phyloP scores from a whole-genome alignment of 345 rosid species.

The Mangifera indica region DNA sequence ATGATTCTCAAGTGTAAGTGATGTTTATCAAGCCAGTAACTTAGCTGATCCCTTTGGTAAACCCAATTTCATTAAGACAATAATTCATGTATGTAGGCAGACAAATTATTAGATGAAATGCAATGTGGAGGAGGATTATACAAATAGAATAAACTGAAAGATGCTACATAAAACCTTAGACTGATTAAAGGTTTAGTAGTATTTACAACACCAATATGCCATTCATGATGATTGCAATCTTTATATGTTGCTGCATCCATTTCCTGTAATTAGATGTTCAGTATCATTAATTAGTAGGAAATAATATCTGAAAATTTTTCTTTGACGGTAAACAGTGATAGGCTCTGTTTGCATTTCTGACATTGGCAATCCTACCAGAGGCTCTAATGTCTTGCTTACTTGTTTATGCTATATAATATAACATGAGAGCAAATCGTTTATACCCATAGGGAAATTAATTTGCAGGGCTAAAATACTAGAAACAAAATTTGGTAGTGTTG shows the following conservation, averaged over 20 bases:
- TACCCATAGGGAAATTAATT: too few species aligned
- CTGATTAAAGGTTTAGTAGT: slow-evolving; percentile 8
- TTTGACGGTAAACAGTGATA: background rate
- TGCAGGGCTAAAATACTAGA: background rate
- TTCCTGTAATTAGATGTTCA: slow-evolving; percentile 52
- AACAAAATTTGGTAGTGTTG: background rate
- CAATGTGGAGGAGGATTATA: background rate
- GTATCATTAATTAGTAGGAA: slow-evolving; percentile 7
- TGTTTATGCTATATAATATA: background rate
- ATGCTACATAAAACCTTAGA: background rate
- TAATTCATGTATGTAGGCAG: background rate
- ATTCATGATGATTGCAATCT: slow-evolving; percentile 60
- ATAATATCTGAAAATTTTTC: background rate
- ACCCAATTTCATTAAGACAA: background rate
- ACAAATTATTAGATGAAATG: too few species aligned
- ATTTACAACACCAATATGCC: slow-evolving; percentile 94
- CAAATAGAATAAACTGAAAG: background rate
- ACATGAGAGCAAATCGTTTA: background rate
- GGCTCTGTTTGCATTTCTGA: background rate
- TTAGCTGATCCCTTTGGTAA: background rate
- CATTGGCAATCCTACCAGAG: background rate
- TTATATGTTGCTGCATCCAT: too few species aligned
- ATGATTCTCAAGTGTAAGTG: background rate
- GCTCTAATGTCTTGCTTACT: background rate
- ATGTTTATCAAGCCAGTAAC: background rate